phyloP scores from a whole-genome alignment of 345 rosid genomes.

The Theobroma cacao region DNA sequence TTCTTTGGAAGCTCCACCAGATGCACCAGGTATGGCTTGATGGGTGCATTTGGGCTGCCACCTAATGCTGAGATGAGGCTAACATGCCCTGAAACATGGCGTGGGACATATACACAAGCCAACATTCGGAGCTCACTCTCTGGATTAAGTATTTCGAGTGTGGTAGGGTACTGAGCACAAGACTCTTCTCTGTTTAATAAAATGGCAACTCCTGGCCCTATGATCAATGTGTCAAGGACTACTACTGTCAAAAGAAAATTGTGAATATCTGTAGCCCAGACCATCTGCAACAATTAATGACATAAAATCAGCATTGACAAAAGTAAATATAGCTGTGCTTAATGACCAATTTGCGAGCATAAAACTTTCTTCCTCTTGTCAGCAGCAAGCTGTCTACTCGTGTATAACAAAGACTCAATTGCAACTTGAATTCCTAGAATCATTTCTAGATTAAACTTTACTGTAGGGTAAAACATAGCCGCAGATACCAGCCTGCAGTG shows the following conservation, averaged over 20 bases:
- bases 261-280: slow-evolving; percentile 36
- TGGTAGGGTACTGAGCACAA: slow-evolving; percentile 35
- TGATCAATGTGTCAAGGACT: slow-evolving; percentile 54
- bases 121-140: slow-evolving; percentile 64
- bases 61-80: slow-evolving; percentile 51
- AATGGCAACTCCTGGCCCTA: slow-evolving; percentile 48
- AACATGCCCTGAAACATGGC: slow-evolving; percentile 59
- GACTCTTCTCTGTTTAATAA: slow-evolving; percentile 39
- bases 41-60: slow-evolving; percentile 37
- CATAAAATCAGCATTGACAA: neutral
- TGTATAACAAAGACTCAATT: neutral
- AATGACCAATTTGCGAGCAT: too few relatives aligned
- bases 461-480: neutral
- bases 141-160: slow-evolving; percentile 46
- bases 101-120: slow-evolving; percentile 68
- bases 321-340: neutral
- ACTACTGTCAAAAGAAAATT: slow-evolving; percentile 49
- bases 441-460: neutral
- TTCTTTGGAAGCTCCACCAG: slow-evolving; percentile 74
- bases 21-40: slow-evolving; percentile 63
- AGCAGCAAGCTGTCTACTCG: too few relatives aligned
- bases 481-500: neutral
- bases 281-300: slow-evolving; percentile 31
- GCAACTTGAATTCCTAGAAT: neutral
- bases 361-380: too few relatives aligned